Evolutionary conservation across 805 yeast genomes (phyloP).

Genomic region (Candida multigemmis): DNA sequence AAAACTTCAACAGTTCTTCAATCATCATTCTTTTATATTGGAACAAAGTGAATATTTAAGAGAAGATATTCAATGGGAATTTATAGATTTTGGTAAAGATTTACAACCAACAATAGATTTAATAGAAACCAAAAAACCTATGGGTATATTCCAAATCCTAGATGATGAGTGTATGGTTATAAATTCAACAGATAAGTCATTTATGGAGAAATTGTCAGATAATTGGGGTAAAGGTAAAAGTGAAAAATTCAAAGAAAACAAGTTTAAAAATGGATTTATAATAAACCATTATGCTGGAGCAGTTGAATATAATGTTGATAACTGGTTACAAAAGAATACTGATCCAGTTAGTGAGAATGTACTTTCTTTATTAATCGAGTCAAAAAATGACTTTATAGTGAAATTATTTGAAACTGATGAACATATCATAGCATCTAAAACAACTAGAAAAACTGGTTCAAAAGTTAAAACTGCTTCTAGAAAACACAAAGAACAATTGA

Average conservation of each 20-base stretch:
- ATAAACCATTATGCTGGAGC: slow-evolving; percentile 92
- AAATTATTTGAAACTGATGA: slow-evolving; percentile 39
- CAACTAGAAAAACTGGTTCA: slow-evolving; percentile 27
- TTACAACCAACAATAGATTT: slow-evolving; percentile 90
- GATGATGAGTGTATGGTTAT: slow-evolving; percentile 97
- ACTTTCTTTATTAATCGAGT: slow-evolving; percentile 47
- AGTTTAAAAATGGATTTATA: slow-evolving; percentile 68
- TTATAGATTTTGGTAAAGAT: slow-evolving; percentile 90
- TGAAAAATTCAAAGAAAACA: slow-evolving; percentile 59
- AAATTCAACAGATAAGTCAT: slow-evolving; percentile 73
- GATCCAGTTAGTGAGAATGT: slow-evolving; percentile 85
- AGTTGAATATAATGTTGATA: slow-evolving; percentile 87
- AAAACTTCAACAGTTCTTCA: slow-evolving; percentile 51
- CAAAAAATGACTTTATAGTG: slow-evolving; percentile 48
- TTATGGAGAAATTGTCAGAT: slow-evolving; percentile 66
- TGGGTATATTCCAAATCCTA: slow-evolving; percentile 77
- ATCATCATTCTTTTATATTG: slow-evolving; percentile 51
- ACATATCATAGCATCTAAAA: slow-evolving; percentile 8
- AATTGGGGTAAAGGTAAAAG: slow-evolving; percentile 46
- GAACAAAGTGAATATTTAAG: slow-evolving; percentile 53
- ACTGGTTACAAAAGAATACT: slow-evolving; percentile 90
- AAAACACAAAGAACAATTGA: slow-evolving; percentile 80
- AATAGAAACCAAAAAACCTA: slow-evolving; percentile 65
- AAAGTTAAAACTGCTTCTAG: slow-evolving; percentile 63
- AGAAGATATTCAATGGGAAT: slow-evolving; percentile 58